Base-by-base conservation (phyloP, 768 basidiomycete genomes). In the Gautieria morchelliformis region DNA sequence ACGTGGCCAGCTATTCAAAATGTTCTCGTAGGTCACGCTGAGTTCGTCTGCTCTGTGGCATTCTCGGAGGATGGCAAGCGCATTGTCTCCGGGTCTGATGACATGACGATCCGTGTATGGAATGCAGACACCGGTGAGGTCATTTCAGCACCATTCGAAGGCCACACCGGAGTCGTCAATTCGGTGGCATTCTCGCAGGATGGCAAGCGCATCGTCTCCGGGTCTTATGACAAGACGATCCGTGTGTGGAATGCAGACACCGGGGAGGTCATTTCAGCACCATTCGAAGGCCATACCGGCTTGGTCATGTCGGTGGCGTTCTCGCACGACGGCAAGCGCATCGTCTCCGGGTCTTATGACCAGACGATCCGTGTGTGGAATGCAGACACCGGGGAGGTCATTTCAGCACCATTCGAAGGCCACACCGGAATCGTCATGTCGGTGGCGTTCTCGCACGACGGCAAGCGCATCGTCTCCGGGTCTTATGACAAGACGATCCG, bases 361-460 rank as follows among this genome's bases (percentile, higher is more conserved):
- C 2, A 57, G 17, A 57, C 49, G 11, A 9, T 57, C 17, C 22
- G 19, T 22, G 27, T 57, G 10, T 57, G 56, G 56, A 24, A 52
- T 57, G 50, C 27, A 20, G 10, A 57, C n/a, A n/a, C n/a, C 56
- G 5, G 7, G 20, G 19, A 46, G 49, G 6, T 52, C 47, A 42
- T 40, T 11, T 6, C 35, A 19, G 32, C 17, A 30, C 53, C 49
- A 7, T 24, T 55, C 15, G 27, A 61, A n/a, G 63, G 61, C 22
- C 65, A 66, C 46, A 39, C 46, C 22, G 54, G 51, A n/a, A 24
- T 42, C 11, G 58, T 68, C 35, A 59, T 47, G 15, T 49, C 51
- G 49, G 60, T 67, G 11, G 61, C 65, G 11, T 69, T 65, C 59
- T 70, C 70, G 14, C 70, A 66, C 1, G 66, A 69, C 51, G 67